These are phyloP conservation scores for Stephanodiscus triporus DNA, from an alignment of 108 stramenopile species.

Conservation along the genomic window DNA sequence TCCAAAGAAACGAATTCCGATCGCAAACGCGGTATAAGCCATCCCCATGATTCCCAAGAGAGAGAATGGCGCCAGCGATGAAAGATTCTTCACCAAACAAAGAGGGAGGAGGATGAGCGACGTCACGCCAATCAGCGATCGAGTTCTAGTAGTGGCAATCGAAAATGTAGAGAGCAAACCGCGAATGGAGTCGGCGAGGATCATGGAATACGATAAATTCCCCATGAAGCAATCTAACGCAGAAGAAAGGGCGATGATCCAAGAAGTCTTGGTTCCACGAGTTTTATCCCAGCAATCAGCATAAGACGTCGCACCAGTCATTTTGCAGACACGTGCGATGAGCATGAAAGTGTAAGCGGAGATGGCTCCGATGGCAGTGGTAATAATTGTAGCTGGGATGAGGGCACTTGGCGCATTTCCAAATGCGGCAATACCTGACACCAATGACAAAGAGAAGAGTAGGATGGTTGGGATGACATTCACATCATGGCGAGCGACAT, in stretches of 20 bases:
- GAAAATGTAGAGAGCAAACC: slow-evolving; percentile 75
- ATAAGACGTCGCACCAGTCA: slow-evolving; percentile 86
- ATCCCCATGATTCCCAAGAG: slow-evolving; percentile 90
- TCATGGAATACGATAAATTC: slow-evolving; percentile 92
- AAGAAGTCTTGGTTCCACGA: slow-evolving; percentile 67
- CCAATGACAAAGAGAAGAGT: neutral
- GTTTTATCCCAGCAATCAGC: slow-evolving; percentile 91
- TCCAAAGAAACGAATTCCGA: slow-evolving; percentile 81
- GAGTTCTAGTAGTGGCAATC: slow-evolving; percentile 64
- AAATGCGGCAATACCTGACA: slow-evolving; percentile 86
- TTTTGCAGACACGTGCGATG: slow-evolving; percentile 85
- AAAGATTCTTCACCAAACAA: slow-evolving; percentile 89
- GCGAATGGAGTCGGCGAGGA: slow-evolving; percentile 92
- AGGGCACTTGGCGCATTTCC: slow-evolving; percentile 89
- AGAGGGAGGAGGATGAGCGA: slow-evolving; percentile 88
- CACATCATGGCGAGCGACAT: neutral
- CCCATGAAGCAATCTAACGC: slow-evolving; percentile 89
- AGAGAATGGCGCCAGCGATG: slow-evolving; percentile 86
- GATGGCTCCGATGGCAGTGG: slow-evolving; percentile 79
- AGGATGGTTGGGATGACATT: neutral
- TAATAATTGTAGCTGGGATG: slow-evolving; percentile 84
- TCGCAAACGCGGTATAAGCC: slow-evolving; percentile 86
- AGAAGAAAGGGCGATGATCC: slow-evolving; percentile 86
- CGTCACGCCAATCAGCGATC: slow-evolving; percentile 72
- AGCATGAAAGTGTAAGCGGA: slow-evolving; percentile 92